Evolutionary conservation across 2,329 filamentous ascomycete genomes (phyloP).

Genomic region (Triangularia setosa): DNA sequence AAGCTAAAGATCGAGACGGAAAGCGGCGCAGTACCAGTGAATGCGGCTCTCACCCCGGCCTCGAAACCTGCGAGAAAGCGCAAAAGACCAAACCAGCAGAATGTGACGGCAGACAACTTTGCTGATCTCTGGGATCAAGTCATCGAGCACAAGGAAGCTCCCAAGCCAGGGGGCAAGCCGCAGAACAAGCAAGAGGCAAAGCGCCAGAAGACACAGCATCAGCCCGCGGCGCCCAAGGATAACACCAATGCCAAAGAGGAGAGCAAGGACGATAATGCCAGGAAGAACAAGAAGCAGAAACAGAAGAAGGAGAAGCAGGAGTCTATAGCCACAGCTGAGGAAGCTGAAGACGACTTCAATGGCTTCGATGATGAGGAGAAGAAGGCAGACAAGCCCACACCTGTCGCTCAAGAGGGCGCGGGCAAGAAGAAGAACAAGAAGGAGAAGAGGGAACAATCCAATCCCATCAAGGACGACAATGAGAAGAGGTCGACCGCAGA

Average conservation of each 20-base stretch:
- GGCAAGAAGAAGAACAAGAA: slow-evolving; percentile 38
- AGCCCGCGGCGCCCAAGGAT: slow-evolving; percentile 8
- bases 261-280: slow-evolving; percentile 7
- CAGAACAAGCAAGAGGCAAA: slow-evolving; percentile 15
- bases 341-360: slow-evolving; percentile 23
- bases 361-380: slow-evolving; percentile 25
- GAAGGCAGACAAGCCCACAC: slow-evolving; percentile 21
- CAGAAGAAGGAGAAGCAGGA: slow-evolving; percentile 31
- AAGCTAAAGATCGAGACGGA: slow-evolving; percentile 65
- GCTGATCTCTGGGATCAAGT: slow-evolving; percentile 74
- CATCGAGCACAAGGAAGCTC: slow-evolving; percentile 55
- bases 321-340: not conserved
- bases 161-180: slow-evolving; percentile 3
- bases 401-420: slow-evolving; percentile 34
- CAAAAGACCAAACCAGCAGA: slow-evolving; percentile 41
- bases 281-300: slow-evolving; percentile 27
- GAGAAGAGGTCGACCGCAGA: slow-evolving; percentile 16
- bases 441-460: slow-evolving; percentile 24
- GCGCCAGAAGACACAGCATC: slow-evolving; percentile 16
- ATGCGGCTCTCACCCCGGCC: slow-evolving; percentile 15
- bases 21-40: slow-evolving; percentile 21
- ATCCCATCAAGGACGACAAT: slow-evolving; percentile 23
- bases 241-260: not conserved
- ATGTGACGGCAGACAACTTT: slow-evolving; percentile 66
- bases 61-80: slow-evolving; percentile 47